phyloP scores from a whole-genome alignment of 495 filamentous ascomycete species.

The Aspergillus ostianus region DNA sequence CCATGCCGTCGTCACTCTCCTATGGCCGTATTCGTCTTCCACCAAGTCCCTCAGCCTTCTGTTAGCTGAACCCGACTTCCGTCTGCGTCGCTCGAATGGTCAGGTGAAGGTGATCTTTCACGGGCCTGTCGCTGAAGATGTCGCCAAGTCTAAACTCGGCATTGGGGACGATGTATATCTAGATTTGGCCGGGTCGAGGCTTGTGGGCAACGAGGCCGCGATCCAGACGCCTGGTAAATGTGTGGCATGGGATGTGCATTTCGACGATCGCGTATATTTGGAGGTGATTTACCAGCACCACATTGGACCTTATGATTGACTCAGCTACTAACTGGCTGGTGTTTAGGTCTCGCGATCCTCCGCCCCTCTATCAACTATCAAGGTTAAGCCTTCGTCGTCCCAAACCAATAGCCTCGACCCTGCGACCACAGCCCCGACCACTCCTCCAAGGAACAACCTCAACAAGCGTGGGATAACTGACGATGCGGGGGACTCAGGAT shows the following conservation, averaged over 20 bases:
- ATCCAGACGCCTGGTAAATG: constrained; percentile 61
- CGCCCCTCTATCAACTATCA: constrained; percentile 34
- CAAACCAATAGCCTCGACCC: constrained; percentile 18
- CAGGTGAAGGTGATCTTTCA: constrained; percentile 80
- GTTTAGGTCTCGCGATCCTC: constrained; percentile 36
- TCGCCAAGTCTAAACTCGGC: constrained; percentile 62
- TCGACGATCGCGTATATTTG: constrained; percentile 55
- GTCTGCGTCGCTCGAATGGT: constrained; percentile 72
- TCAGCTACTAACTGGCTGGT: constrained; percentile 9
- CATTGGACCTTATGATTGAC: not conserved
- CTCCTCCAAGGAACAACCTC: constrained; percentile 21
- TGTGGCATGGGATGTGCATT: constrained; percentile 72
- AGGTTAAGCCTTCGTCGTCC: constrained; percentile 44
- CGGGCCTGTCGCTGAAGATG: constrained; percentile 67
- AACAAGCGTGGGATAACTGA: constrained; percentile 9
- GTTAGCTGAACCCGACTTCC: constrained; percentile 82
- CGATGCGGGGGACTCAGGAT: constrained; percentile 6
- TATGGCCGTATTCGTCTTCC: constrained; percentile 88
- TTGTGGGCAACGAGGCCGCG: constrained; percentile 45
- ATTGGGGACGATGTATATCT: constrained; percentile 76
- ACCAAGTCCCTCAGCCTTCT: constrained; percentile 69
- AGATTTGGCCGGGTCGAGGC: constrained; percentile 63
- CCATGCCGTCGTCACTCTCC: constrained; percentile 71
- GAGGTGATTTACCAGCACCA: constrained; percentile 45
- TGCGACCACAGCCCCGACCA: constrained; percentile 25